Percentiles rank a stretch among this genome's conserved stretches.
Evolutionary conservation across 768 basidiomycete genomes (phyloP).

Genomic region (Suillus bovinus): DNA sequence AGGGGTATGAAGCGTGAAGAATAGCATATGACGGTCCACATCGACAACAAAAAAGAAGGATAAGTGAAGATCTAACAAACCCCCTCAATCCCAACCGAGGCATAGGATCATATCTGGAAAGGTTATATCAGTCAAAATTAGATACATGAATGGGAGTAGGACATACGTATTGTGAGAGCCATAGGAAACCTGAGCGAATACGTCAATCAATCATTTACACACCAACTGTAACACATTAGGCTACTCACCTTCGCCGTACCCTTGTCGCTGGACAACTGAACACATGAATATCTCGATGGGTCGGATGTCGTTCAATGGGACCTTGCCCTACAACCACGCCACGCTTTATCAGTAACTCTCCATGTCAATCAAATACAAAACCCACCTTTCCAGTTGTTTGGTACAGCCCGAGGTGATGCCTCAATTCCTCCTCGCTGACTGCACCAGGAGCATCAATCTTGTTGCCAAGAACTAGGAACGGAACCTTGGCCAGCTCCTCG

Average conservation of each 20-base stretch:
- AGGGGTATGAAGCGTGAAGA: constrained; percentile 5
- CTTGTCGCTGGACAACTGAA: constrained; percentile 98
- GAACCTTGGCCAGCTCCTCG: constrained; percentile 93
- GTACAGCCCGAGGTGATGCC: constrained; percentile 92
- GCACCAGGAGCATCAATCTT: constrained; percentile 99
- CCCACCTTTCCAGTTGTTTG: constrained; percentile 99
- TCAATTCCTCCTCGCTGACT: constrained; percentile 95
- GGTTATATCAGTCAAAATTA: neutral
- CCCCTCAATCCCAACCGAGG: neutral
- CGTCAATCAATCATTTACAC: constrained; percentile 13
- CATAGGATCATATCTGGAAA: neutral
- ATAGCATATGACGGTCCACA: constrained; percentile 1
- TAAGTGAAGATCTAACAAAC: constrained; percentile 3
- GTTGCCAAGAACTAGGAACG: constrained; percentile 98
- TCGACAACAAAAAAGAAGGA: neutral
- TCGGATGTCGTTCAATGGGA: constrained; percentile 93
- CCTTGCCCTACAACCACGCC: constrained; percentile 72
- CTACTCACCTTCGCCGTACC: constrained; percentile 88
- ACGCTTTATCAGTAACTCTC: constrained; percentile 11
- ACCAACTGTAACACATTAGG: neutral
- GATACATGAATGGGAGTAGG: neutral
- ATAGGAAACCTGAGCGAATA: constrained; percentile 71
- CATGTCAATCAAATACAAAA: neutral
- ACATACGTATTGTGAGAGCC: constrained; percentile 95
- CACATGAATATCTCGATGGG: constrained; percentile 99